Conservation (phyloP, 331 rosid species). For the Stylosanthes scabra region DNA sequence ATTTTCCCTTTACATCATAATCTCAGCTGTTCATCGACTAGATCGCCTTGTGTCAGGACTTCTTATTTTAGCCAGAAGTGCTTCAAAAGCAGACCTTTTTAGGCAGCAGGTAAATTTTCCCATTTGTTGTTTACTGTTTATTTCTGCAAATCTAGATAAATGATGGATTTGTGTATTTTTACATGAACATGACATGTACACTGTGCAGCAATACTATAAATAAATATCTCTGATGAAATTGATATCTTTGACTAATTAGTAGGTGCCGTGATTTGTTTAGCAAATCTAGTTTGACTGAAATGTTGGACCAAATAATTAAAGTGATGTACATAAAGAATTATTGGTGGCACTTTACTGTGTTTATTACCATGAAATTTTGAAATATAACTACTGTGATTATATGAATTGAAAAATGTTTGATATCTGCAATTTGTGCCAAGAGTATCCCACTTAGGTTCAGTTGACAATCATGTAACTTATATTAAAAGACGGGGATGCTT, state of each 20-base stretch:
- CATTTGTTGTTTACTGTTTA: conserved; percentile 20
- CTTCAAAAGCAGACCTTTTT: conserved; percentile 79
- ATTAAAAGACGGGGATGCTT: background rate
- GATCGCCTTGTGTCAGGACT: conserved; percentile 99
- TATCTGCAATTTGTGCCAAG: background rate
- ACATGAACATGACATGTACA: no score
- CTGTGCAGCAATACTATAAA: no score
- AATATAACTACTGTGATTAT: background rate
- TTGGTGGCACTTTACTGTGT: background rate
- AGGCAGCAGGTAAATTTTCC: conserved; percentile 76
- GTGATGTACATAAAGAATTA: background rate
- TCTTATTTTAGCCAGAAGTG: conserved; percentile 91
- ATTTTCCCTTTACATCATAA: conserved; percentile 66
- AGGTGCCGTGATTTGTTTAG: no score
- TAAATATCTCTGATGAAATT: no score
- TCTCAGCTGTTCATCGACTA: conserved; percentile 84
- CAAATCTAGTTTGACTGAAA: background rate
- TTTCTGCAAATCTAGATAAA: conserved; percentile 6
- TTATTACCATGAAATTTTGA: background rate
- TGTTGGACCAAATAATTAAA: background rate
- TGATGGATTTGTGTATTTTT: conserved; percentile 28
- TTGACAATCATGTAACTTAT: background rate
- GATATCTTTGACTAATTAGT: no score
- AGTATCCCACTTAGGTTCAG: conserved; percentile 12
- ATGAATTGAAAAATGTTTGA: conserved; percentile 1